Evolutionary conservation across 495 filamentous ascomycete genomes (phyloP).

Genomic region (Aspergillus affinis): DNA sequence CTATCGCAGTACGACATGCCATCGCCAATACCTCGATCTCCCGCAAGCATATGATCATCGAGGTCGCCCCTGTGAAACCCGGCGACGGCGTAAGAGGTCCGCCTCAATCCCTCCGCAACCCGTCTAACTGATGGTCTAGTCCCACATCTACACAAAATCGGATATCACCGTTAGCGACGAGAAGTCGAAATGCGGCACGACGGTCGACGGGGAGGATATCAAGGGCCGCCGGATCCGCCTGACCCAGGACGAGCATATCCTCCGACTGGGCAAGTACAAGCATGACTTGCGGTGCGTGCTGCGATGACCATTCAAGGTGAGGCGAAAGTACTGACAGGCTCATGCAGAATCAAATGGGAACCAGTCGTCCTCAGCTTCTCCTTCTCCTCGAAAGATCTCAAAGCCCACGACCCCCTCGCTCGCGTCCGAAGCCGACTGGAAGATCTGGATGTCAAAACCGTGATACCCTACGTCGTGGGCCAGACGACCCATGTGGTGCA

Average conservation of each 20-base stretch:
- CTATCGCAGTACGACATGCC: slow-evolving; percentile 51
- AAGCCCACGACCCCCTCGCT: slow-evolving; percentile 63
- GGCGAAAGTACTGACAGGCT: not conserved
- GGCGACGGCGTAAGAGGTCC: slow-evolving; percentile 64
- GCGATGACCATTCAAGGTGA: not conserved
- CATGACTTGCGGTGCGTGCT: slow-evolving; percentile 47
- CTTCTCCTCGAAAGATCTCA: slow-evolving; percentile 71
- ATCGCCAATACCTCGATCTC: slow-evolving; percentile 75
- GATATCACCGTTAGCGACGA: slow-evolving; percentile 65
- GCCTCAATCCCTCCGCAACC: too few species aligned
- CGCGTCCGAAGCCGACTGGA: slow-evolving; percentile 65
- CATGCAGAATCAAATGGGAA: slow-evolving; percentile 71
- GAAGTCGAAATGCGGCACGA: slow-evolving; percentile 75
- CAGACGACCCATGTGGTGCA: slow-evolving; percentile 86
- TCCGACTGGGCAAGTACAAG: slow-evolving; percentile 66
- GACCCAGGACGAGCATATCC: slow-evolving; percentile 55
- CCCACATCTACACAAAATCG: slow-evolving; percentile 59
- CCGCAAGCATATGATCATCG: slow-evolving; percentile 81
- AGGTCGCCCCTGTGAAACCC: slow-evolving; percentile 61
- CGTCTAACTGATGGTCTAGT: slow-evolving; percentile 22
- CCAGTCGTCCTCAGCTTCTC: slow-evolving; percentile 81
- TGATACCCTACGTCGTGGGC: slow-evolving; percentile 64
- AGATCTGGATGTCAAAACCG: slow-evolving; percentile 82
- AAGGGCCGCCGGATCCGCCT: slow-evolving; percentile 54
- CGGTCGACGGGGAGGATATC: slow-evolving; percentile 69